Evolutionary conservation across 352 stramenopile genomes (phyloP), one percentile per base, ranked within the genome.

Genomic region (Phytophthora tentaculata): DNA sequence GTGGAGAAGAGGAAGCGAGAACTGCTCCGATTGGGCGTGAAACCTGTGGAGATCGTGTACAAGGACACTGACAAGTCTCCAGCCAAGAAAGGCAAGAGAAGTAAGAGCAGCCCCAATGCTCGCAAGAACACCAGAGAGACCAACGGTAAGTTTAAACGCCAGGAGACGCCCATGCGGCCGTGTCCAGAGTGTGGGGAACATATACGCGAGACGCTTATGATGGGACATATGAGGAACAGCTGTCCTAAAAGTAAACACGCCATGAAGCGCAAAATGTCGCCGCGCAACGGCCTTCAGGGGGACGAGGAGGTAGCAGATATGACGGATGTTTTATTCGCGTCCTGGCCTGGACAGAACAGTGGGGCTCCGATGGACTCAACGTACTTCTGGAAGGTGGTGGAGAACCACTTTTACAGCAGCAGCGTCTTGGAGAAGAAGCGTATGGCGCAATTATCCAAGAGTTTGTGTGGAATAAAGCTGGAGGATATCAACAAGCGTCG

Each of bases 301-400:
- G 78, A 86, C 3, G 39, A 47, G 1, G 60, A 78, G 19, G 35
- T 53, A 4, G 49, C 67, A 13, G 83, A 94, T 59, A 43, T 92
- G 23, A 77, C 82, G 16, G 88, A 92, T 37, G 80, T 93, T 9
- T 67, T 96, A n/a, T 96, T 94, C 59, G 80, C 78, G 2, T 87
- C 85, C 13, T 96, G 89, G 89, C 88, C 88, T 0, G 85, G 85
- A 2, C 83, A 95, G 61, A 83, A 71, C 39, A 82, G 83, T 26
- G 89, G 89, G 0, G 83, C 74, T 19, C 73, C 82, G 0, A 86
- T 96, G 75, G 83, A 95, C 49, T 84, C 86, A 24, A 89, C 88
- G 20, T 79, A 88, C 61, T 88, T 95, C 47, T 96, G 89, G 89
- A 85, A 81, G 32, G 71, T 91, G 17, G 59, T 96, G 16, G 76